Percentiles rank a stretch among this genome's conserved stretches.
These are phyloP conservation scores for Exophiala sp. DNA, from an alignment of 2,329 filamentous ascomycete species.

Conservation along the genomic window DNA sequence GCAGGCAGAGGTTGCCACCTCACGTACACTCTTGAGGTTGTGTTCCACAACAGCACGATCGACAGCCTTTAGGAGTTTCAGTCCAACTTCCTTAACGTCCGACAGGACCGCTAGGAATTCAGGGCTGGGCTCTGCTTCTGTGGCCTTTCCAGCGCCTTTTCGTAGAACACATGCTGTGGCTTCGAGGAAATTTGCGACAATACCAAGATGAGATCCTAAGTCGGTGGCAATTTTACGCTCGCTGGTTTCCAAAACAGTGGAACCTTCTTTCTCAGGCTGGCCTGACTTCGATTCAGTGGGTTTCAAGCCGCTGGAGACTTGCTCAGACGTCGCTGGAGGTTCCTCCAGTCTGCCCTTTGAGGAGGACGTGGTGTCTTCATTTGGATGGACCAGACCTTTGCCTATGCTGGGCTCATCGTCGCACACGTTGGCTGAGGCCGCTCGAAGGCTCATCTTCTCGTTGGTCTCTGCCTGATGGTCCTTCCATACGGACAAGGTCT, in stretches of 20 bases:
- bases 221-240: slow-evolving; percentile 35
- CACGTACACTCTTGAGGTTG: slow-evolving; percentile 5
- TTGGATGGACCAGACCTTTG: not conserved
- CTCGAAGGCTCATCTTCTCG: slow-evolving; percentile 18
- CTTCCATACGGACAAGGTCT: slow-evolving; percentile 25
- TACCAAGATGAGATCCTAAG: slow-evolving; percentile 36
- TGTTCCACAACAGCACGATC: slow-evolving; percentile 6
- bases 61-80: slow-evolving; percentile 16
- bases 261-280: slow-evolving; percentile 7
- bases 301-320: not conserved
- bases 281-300: not conserved
- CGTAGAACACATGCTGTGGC: slow-evolving; percentile 35
- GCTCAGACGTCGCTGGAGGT: not conserved
- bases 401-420: not conserved
- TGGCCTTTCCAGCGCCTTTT: slow-evolving; percentile 35
- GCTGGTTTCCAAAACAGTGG: slow-evolving; percentile 34
- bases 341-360: not conserved
- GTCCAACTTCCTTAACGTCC: slow-evolving; percentile 25
- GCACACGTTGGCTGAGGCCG: not conserved
- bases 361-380: not conserved
- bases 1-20: not conserved
- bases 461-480: slow-evolving; percentile 25
- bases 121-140: slow-evolving; percentile 35
- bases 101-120: no score
- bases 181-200: slow-evolving; percentile 35